Evolutionary conservation across 2,329 filamentous ascomycete species (phyloP), one percentile per base, ranked within the genome.

Genomic region (Phoma sp.): DNA sequence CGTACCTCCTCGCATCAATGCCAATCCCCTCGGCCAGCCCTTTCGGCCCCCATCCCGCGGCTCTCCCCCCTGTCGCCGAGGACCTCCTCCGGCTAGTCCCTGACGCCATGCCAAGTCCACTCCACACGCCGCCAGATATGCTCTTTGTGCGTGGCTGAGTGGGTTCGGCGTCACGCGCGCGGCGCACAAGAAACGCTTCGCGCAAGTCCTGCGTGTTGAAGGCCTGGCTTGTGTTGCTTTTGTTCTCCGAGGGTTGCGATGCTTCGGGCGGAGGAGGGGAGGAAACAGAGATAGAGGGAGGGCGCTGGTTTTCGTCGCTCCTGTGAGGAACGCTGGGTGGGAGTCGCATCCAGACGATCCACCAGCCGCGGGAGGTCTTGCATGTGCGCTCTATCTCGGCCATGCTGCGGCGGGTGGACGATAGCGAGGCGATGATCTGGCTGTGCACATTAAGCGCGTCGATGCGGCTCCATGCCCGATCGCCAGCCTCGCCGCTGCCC

Each of bases 1-100:
- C 85, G 72, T 92, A 92, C 68, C 83, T 83, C 71, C 86, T 82
- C 27, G 89, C 90, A 77, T 93, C 89, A 30, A 92, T 82, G 0
- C 89, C 89, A 59, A 93, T 90, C 0, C 89, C 89, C 66, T 90
- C 86, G 0, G 84, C 86, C 60, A 91, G 72, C 50, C 82, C 82
- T 18, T 80, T 82, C 1, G 86, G 83, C 3, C 84, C 84, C 83
- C 39, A 80, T 65, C 79, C 83, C 77, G 52, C 80, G 66, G 41
- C 74, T 37, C 56, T 76, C 67, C 57, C 76, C 54, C 64, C 79
- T 62, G 68, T 72, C 37, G 59, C 66, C 62, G 27, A 6, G 27
- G 27, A 6, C 27, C 40, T 55, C 69, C 58, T 66, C 62, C 2
- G 45, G 40, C 27, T 38, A 2, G 18, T 35, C 43, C 8, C 51